Base-by-base conservation (phyloP, 2,329 filamentous ascomycete genomes). In the Aspergillus terreus region DNA sequence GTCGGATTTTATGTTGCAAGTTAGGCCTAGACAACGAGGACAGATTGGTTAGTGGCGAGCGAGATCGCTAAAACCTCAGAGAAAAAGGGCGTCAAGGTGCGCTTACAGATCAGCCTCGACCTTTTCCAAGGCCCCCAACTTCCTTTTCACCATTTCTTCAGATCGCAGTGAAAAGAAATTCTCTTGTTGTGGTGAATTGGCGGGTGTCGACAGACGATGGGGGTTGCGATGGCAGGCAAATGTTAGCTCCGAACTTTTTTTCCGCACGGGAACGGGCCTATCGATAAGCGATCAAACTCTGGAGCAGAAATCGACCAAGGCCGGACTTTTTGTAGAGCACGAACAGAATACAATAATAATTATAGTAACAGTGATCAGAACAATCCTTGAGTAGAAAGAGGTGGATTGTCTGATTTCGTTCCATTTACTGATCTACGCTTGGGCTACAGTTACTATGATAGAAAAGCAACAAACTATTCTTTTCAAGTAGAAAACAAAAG, bases 91-190 rank as follows among this genome's bases (percentile, higher is more conserved):
- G 36, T 36, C 3, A 45, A 44, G 43, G 17, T 23, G 14, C n/a
- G 60, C 83, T 57, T 70, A 87, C 81, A 95, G 78, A 73, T 95
- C 90, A 32, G 91, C 92, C 68, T 96, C 92, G 62, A 96, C 85
- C 81, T 96, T 96, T 76, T 96, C 92, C 72, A 96, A 84, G 55
- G 92, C 92, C 50, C 88, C 90, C 53, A 96, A 82, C 76, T 94
- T 95, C 71, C 91, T 82, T 76, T 96, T 96, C 54, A 84, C 88
- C 84, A 90, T 94, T 32, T 35, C 56, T 30, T 23, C 14, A 15
- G 4, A 15, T n/a, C 36, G 43, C 27, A 30, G 47, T 48, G 54
- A 47, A 51, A 47, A 36, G 23, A 46, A 45, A 23, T 47, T 52
- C 36, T 74, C 94, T 92, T 92, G 80, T 51, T 54, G 38, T 50